Percentiles rank a stretch among this genome's conserved stretches.
Evolutionary conservation across 2,329 filamentous ascomycete genomes (phyloP).

Genomic region (Pseudogymnoascus sp.): DNA sequence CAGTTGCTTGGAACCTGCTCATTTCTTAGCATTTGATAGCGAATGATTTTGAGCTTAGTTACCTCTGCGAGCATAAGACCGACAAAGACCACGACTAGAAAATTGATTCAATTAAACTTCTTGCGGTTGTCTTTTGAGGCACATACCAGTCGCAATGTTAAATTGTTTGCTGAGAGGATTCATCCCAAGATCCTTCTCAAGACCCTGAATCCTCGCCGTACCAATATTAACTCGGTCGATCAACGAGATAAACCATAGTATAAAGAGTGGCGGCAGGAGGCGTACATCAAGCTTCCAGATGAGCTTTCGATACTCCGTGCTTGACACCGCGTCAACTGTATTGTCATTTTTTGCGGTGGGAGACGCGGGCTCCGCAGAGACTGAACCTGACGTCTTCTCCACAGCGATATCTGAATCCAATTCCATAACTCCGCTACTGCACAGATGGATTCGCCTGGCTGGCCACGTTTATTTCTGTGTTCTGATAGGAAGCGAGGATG

Average conservation of each 20-base stretch:
- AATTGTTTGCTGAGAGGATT: slow-evolving; percentile 15
- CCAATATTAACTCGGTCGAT: slow-evolving; percentile 69
- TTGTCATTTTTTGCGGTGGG: not conserved
- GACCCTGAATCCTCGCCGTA: slow-evolving; percentile 44
- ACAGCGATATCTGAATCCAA: slow-evolving; percentile 5
- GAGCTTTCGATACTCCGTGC: slow-evolving; percentile 6
- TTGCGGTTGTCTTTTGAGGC: not conserved
- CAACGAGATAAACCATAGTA: slow-evolving; percentile 64
- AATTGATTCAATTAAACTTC: not conserved
- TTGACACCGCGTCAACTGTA: not conserved
- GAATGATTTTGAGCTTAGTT: not conserved
- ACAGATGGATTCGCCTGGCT: not conserved
- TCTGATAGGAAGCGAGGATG: not conserved
- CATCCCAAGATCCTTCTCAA: slow-evolving; percentile 37
- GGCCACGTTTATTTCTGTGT: not conserved
- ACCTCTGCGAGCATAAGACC: slow-evolving; percentile 9
- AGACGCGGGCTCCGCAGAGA: not conserved
- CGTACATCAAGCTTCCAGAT: slow-evolving; percentile 1
- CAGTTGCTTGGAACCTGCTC: slow-evolving; percentile 10
- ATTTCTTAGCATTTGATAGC: not conserved
- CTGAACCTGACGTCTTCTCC: slow-evolving; percentile 8
- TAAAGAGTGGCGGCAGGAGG: slow-evolving; percentile 34
- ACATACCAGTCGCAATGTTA: slow-evolving; percentile 8
- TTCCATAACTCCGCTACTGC: not conserved
- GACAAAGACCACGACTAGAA: slow-evolving; percentile 9